phyloP scores from a whole-genome alignment of 257 asterid species.

The Misopates orontium region DNA sequence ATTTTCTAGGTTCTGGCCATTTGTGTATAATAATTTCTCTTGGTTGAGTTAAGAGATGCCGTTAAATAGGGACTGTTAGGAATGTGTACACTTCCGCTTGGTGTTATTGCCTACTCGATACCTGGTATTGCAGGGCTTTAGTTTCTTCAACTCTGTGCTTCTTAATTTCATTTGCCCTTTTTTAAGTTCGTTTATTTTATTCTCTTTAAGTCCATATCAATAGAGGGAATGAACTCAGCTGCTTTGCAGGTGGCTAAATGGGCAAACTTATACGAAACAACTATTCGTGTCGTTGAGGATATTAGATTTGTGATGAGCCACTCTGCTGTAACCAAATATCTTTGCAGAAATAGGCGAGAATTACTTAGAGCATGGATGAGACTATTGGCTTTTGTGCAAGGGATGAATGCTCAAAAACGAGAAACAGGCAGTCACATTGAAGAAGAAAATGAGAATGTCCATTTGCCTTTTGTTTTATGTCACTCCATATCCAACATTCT shows the following conservation, averaged over 20 bases:
- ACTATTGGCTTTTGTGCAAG: constrained; percentile 86
- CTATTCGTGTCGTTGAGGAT: constrained; percentile 82
- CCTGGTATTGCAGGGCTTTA: neutral
- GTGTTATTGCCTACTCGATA: neutral
- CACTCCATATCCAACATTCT: constrained; percentile 73
- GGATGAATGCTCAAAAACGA: constrained; percentile 90
- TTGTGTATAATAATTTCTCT: neutral
- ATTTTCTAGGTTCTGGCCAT: neutral
- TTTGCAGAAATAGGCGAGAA: constrained; percentile 71
- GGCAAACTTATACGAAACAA: constrained; percentile 72
- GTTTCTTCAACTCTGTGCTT: neutral
- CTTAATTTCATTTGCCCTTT: neutral
- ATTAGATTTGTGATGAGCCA: constrained; percentile 92
- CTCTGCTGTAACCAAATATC: constrained; percentile 67
- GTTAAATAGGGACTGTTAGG: neutral
- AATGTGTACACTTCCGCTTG: neutral
- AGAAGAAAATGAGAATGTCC: constrained; percentile 77
- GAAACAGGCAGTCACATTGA: constrained; percentile 82
- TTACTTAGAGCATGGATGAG: constrained; percentile 77
- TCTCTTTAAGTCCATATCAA: constrained; percentile 17
- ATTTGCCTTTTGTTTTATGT: constrained; percentile 74
- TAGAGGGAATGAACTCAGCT: constrained; percentile 29
- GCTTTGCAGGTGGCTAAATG: constrained; percentile 75
- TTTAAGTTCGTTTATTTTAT: constrained; percentile 3
- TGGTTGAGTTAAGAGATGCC: neutral